Conservation (phyloP, 441 rosid species). For the Populus hybrid region DNA sequence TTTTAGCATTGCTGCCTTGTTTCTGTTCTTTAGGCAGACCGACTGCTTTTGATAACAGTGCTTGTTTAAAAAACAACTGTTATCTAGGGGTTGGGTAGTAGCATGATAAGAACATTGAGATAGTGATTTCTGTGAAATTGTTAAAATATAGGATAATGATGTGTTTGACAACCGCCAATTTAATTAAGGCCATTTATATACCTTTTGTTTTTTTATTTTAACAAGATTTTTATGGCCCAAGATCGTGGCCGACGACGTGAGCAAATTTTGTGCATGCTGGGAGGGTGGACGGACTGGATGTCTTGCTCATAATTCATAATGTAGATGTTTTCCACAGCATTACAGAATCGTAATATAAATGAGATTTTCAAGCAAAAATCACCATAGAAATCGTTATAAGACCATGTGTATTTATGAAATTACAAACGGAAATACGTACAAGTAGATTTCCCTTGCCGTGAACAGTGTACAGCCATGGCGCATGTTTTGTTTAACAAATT, state of each 20-base stretch:
- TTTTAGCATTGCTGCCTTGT: not conserved
- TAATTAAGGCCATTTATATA: constrained; percentile 9
- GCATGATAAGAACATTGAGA: not conserved
- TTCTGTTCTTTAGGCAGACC: not conserved
- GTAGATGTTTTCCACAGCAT: too few relatives aligned
- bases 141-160: not conserved
- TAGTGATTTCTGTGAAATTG: not conserved
- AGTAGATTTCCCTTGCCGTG: not conserved
- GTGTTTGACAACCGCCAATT: constrained; percentile 19
- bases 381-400: too few relatives aligned
- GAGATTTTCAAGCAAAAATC: not conserved
- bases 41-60: not conserved
- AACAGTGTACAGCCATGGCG: not conserved
- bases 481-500: not conserved
- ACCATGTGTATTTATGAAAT: not conserved
- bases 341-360: too few relatives aligned
- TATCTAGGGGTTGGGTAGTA: not conserved
- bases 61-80: not conserved
- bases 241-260: not conserved
- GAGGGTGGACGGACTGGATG: too few relatives aligned
- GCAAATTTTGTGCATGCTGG: not conserved
- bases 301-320: too few relatives aligned
- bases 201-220: not conserved
- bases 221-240: not conserved
- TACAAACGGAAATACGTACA: too few relatives aligned